Percentiles rank a stretch among this genome's conserved stretches.
These are phyloP conservation scores for Helianthus annuus DNA, from an alignment of 129 eudicot genomes.

Conservation along the genomic window HanXRQr2.0-SUNRISE NC_035448.2:147843601-147844100, in stretches of 20 bases:
- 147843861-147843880: constrained; percentile 56
- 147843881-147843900: constrained; percentile 73
- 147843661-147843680: neutral
- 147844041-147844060: constrained; percentile 53
- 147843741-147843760: constrained; percentile 35
- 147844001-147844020: constrained; percentile 47
- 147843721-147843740: constrained; percentile 25
- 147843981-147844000: constrained; percentile 46
- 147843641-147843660: neutral
- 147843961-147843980: constrained; percentile 52
- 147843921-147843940: constrained; percentile 68
- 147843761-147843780: constrained; percentile 21
- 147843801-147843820: constrained; percentile 2
- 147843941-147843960: constrained; percentile 53
- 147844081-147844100: constrained; percentile 50
- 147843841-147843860: constrained; percentile 49
- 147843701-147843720: constrained; percentile 20
- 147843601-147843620: too few relatives aligned
- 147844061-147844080: constrained; percentile 51
- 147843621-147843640: neutral
- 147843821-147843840: constrained; percentile 24
- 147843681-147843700: constrained; percentile 17
- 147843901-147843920: constrained; percentile 42
- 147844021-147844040: constrained; percentile 42
- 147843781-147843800: constrained; percentile 28